Conservation (phyloP, 2,329 filamentous ascomycete species). For the Fusarium sp. region DNA sequence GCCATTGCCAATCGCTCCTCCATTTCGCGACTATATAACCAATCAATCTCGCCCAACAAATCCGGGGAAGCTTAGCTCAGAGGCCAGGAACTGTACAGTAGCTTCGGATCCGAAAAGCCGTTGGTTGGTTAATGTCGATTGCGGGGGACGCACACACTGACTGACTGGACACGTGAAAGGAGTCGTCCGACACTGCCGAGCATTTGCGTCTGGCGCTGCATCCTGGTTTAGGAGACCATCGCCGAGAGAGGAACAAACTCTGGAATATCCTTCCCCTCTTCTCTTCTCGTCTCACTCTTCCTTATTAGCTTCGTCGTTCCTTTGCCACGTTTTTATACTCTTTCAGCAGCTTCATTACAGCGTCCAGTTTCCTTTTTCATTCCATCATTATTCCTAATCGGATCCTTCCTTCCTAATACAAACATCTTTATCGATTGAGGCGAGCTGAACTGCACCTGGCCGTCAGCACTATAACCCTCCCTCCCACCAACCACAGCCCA, state of each 20-base stretch:
- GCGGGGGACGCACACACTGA: too few relatives aligned
- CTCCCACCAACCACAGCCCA: slow-evolving; percentile 27
- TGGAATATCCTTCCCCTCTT: not conserved
- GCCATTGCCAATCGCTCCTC: too few relatives aligned
- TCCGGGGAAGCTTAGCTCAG: not conserved
- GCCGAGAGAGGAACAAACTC: slow-evolving; percentile 5
- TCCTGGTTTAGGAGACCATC: slow-evolving; percentile 26
- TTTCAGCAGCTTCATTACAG: not conserved
- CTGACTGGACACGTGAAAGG: slow-evolving; percentile 5
- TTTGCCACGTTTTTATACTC: not conserved
- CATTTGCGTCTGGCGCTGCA: not conserved
- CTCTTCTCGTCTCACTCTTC: slow-evolving; percentile 1
- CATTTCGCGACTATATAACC: not conserved
- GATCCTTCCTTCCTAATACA: not conserved
- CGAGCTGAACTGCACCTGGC: not conserved
- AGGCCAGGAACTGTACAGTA: not conserved
- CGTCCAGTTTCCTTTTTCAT: not conserved
- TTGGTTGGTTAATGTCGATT: not conserved
- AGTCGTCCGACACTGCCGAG: slow-evolving; percentile 14
- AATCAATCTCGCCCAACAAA: not conserved
- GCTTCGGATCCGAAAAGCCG: not conserved
- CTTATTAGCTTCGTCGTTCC: not conserved
- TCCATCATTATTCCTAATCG: not conserved
- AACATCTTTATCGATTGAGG: not conserved
- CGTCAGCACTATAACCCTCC: slow-evolving; percentile 29